These are phyloP conservation scores for Wickerhamiella pararugosa DNA, from an alignment of 1,139 yeast genomes.

Conservation along the genomic window DNA sequence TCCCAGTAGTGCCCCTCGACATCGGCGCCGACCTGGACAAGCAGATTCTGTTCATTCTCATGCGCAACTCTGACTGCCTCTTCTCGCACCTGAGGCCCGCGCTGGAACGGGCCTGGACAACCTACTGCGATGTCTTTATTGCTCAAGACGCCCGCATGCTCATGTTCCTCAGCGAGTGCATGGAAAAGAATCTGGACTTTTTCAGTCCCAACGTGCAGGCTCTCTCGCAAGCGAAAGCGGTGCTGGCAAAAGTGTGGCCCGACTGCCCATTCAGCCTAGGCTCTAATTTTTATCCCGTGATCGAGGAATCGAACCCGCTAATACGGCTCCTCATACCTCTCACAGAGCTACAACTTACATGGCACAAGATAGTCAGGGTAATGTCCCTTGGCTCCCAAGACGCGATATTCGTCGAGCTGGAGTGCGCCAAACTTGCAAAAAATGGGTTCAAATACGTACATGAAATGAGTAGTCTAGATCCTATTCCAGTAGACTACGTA, in stretches of 20 bases:
- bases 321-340: neutral
- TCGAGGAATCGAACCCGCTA: neutral
- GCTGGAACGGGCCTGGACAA: constrained; percentile 8
- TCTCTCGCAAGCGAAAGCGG: neutral
- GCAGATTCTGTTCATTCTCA: neutral
- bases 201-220: too few relatives aligned
- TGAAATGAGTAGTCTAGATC: too few relatives aligned
- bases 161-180: constrained; percentile 5
- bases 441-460: too few relatives aligned
- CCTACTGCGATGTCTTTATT: constrained; percentile 9
- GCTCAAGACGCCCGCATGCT: constrained; percentile 13
- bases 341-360: neutral
- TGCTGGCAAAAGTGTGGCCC: constrained; percentile 3
- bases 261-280: neutral
- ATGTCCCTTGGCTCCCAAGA: too few relatives aligned
- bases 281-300: neutral
- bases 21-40: neutral
- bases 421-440: too few relatives aligned
- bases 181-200: neutral
- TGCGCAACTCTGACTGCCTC: constrained; percentile 2
- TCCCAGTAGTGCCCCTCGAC: neutral
- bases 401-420: too few relatives aligned
- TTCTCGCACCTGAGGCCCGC: constrained; percentile 6
- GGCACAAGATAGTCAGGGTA: neutral
- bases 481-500: too few relatives aligned